Evolutionary conservation across 1,284 basidiomycete genomes (phyloP).

Genomic region (Baeospora myosura): DNA sequence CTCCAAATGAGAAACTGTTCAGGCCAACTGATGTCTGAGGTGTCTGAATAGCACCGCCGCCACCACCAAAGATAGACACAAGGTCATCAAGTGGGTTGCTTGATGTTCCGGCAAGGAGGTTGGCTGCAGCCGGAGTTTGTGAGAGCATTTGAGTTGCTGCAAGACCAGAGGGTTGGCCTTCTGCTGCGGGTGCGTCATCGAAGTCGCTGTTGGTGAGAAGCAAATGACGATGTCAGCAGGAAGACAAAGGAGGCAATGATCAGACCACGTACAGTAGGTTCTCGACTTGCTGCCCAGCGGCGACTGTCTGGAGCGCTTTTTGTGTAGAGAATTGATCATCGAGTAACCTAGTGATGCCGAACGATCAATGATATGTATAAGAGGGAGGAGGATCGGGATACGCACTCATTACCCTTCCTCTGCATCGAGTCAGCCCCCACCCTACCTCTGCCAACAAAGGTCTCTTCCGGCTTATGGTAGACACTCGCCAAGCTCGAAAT

Average conservation of each 20-base stretch:
- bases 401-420: constrained; percentile 67
- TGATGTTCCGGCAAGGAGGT: constrained; percentile 62
- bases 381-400: constrained; percentile 17
- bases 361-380: constrained; percentile 6
- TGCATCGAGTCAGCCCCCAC: constrained; percentile 81
- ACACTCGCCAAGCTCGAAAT: constrained; percentile 86
- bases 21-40: constrained; percentile 16
- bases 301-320: constrained; percentile 85
- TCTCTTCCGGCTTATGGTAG: constrained; percentile 93
- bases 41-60: constrained; percentile 16
- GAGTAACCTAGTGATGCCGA: constrained; percentile 27
- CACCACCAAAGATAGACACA: constrained; percentile 75
- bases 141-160: constrained; percentile 69
- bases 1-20: constrained; percentile 15
- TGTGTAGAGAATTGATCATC: constrained; percentile 68
- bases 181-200: constrained; percentile 61
- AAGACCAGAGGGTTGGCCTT: constrained; percentile 62
- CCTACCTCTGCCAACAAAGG: constrained; percentile 81
- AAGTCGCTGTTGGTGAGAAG: constrained; percentile 49
- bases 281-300: constrained; percentile 85
- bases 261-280: constrained; percentile 61
- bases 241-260: constrained; percentile 1
- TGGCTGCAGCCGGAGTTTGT: constrained; percentile 64
- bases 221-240: constrained; percentile 1
- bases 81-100: constrained; percentile 87